Base-by-base conservation (phyloP, 2,329 filamentous ascomycete genomes). In the Diaporthe destruens region DNA sequence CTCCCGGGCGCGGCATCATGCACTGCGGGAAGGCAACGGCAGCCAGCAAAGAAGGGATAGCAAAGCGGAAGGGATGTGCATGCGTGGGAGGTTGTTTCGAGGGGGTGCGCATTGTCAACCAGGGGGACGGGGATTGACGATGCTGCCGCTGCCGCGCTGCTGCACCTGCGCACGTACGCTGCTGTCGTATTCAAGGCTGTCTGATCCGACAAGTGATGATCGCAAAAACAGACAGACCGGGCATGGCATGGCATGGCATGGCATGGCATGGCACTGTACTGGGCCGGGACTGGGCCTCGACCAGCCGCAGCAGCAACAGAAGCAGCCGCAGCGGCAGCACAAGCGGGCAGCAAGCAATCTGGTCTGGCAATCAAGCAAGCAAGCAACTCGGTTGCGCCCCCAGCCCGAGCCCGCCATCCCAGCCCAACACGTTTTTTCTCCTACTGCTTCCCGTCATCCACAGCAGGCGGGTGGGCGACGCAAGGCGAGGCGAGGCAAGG, bases 361-460 rank as follows among this genome's bases (percentile, higher is more conserved):
- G n/a, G n/a, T n/a, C n/a, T n/a, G n/a, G 14, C 63, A 53, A 51
- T 3, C 54, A 55, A 55, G 29, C 25, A 55, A 20, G 25, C 53
- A 55, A 54, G 25, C 12, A 44, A 16, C 18, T 20, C 44, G 18
- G 44, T 20, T n/a, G 44, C 44, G 44, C 14, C 44, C 23, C 36
- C 66, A 47, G 53, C 54, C 67, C 44, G 55, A 44, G 16, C 47
- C 55, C 47, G 47, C 36, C 39, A 70, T 70, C 67, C 67, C 55
- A 70, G 67, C 67, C 44, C 55, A 51, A 42, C 67, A 70, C 67
- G 67, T 69, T 69, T 55, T 56, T 49, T 20, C 29, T 32, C 44
- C n/a, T 67, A 25, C 36, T 67, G 39, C 51, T 56, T 72, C 70
- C 69, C 65, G 55, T 69, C 57, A 49, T 72, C 67, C 72, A 74